Evolutionary conservation across 1,284 basidiomycete genomes (phyloP).

Genomic region (Cutaneotrichosporon spelunceum): DNA sequence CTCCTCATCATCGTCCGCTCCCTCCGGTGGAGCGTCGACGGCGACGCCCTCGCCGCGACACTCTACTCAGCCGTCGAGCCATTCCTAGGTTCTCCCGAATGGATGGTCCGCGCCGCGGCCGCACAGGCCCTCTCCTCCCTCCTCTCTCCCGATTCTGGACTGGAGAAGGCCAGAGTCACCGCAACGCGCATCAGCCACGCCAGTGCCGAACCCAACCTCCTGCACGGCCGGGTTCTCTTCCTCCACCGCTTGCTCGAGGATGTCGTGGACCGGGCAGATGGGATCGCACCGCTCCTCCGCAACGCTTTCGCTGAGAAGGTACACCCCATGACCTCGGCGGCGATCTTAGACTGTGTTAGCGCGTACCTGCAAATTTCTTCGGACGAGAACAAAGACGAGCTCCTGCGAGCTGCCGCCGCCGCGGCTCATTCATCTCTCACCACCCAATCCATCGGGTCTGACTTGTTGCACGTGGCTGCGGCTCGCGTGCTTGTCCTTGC

Average conservation of each 20-base stretch:
- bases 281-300: conserved; percentile 9
- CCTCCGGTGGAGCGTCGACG: conserved; percentile 34
- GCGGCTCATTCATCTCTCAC: conserved; percentile 7
- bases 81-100: conserved; percentile 35
- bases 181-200: conserved; percentile 13
- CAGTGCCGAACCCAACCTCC: conserved; percentile 27
- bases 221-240: conserved; percentile 39
- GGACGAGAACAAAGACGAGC: neutral
- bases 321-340: conserved; percentile 17
- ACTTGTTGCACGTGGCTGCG: conserved; percentile 20
- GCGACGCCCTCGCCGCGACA: conserved; percentile 26
- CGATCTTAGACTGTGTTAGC: conserved; percentile 24
- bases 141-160: conserved; percentile 26
- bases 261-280: conserved; percentile 31
- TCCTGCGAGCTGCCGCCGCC: conserved; percentile 2
- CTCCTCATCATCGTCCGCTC: conserved; percentile 47
- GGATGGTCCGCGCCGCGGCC: conserved; percentile 45
- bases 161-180: conserved; percentile 24
- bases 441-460: conserved; percentile 6
- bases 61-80: conserved; percentile 28
- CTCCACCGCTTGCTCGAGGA: conserved; percentile 33
- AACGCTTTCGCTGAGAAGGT: conserved; percentile 11
- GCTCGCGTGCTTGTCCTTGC: conserved; percentile 8
- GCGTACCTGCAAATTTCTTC: conserved; percentile 13
- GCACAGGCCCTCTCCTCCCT: conserved; percentile 46